Evolutionary conservation across 345 rosid species (phyloP), one percentile per base, ranked within the genome.

Genomic region (Euclidium syriacum): DNA sequence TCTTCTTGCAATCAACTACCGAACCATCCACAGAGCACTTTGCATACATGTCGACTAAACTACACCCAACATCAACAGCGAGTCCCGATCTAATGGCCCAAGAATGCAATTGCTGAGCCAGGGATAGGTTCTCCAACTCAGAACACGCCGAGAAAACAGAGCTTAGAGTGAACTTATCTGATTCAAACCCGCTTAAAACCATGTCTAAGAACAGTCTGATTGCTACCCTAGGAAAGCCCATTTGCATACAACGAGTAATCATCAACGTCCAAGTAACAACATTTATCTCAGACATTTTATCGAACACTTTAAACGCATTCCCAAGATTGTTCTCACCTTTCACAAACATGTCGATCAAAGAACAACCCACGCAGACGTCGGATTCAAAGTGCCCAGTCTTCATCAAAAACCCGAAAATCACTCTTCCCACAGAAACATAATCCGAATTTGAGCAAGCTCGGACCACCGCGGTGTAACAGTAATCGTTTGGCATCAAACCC

Each of bases 41-140:
- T 5, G 81, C 86, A 39, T 90, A 81, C 97, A 86, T 83, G 58
- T 86, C 88, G 44, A 81, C 84, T 72, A 80, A 80, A 79, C 84
- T 81, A 75, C 88, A 86, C 16, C 86, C 85, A 46, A 85, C 79
- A 73, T 85, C 95, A 12, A 11, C 67, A n/a, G 34, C 58, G 14
- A 81, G 33, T 5, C 90, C 85, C 0, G 77, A 62, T 71, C 84
- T 64, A 33, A 83, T 62, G 23, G 70, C 73, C 82, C 79, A 72
- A 47, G 86, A 80, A 77, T 83, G 95, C 73, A 87, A 73, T 43
- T 90, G 90, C 62, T 72, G 48, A 12, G 88, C 92, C 7, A 77
- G 34, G 0, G 62, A 69, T 3, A 77, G 19, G 3, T 9, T 52
- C 47, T 77, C 83, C 50, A 82, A 25, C 68, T 79, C 90, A 1